Evolutionary conservation across 352 stramenopile genomes (phyloP).

Genomic region (Thalassiosira ordinaria): DNA sequence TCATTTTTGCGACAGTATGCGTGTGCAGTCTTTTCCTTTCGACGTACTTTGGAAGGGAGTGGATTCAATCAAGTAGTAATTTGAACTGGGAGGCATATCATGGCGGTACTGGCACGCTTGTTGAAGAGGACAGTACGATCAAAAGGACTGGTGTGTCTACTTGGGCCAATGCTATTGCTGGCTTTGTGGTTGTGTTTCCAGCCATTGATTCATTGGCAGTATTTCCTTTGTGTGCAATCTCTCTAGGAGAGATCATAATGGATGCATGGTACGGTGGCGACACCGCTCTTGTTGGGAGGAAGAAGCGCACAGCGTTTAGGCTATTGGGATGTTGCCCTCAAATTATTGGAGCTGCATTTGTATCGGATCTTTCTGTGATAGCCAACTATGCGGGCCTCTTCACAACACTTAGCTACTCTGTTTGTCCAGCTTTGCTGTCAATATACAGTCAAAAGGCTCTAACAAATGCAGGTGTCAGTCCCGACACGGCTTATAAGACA

Average conservation of each 20-base stretch:
- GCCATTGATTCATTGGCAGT: constrained; percentile 33
- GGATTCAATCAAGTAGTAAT: constrained; percentile 38
- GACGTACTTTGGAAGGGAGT: constrained; percentile 33
- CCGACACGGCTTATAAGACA: not conserved
- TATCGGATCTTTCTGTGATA: not conserved
- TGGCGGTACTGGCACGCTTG: constrained; percentile 10
- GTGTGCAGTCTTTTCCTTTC: constrained; percentile 28
- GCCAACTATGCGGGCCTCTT: not conserved
- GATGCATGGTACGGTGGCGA: not conserved
- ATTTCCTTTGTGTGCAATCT: constrained; percentile 13
- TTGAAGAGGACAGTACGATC: not conserved
- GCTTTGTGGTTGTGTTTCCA: constrained; percentile 37
- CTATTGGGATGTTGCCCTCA: not conserved
- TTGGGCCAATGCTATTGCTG: constrained; percentile 24
- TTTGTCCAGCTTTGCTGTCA: not conserved
- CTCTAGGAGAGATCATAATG: too few species aligned
- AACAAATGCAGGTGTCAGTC: not conserved
- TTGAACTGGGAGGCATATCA: constrained; percentile 44
- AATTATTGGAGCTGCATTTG: not conserved
- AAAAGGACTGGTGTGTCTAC: not conserved
- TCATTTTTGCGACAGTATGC: constrained; percentile 19
- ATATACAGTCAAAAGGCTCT: not conserved
- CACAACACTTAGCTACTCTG: not conserved
- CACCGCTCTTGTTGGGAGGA: not conserved
- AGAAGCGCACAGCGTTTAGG: not conserved